Evolutionary conservation across 345 rosid genomes (phyloP).

Genomic region (Syzygium aromaticum): DNA sequence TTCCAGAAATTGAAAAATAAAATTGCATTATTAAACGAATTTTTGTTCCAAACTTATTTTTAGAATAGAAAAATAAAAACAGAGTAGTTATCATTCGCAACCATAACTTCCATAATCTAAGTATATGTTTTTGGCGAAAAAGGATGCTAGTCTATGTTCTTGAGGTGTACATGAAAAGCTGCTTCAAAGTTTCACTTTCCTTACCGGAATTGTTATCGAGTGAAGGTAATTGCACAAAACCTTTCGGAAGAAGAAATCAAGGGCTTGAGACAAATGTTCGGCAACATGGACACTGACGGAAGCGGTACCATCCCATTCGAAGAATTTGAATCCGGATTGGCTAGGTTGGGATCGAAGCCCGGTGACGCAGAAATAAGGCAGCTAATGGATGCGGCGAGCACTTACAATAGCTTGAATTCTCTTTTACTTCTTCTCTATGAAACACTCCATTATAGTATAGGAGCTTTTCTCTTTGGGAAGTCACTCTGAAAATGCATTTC

Average conservation of each 20-base stretch:
- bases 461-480: neutral
- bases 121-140: neutral
- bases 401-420: neutral
- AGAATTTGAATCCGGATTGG: conserved; percentile 62
- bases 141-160: neutral
- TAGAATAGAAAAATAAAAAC: too few relatives aligned
- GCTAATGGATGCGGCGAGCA: conserved; percentile 92
- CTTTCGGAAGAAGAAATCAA: conserved; percentile 79
- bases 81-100: too few relatives aligned
- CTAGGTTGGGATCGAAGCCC: conserved; percentile 75
- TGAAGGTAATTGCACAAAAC: conserved; percentile 75
- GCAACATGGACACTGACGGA: conserved; percentile 80
- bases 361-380: conserved; percentile 65
- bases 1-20: too few relatives aligned
- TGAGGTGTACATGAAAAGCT: neutral
- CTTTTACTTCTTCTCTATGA: neutral
- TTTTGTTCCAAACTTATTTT: too few relatives aligned
- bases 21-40: too few relatives aligned
- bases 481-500: neutral
- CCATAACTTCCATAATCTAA: too few relatives aligned
- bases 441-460: neutral
- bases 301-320: conserved; percentile 81
- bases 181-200: neutral
- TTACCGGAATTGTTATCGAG: neutral
- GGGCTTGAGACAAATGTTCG: conserved; percentile 77